Evolutionary conservation across 768 basidiomycete species (phyloP), one percentile per base, ranked within the genome.

Genomic region (Hirschioporus abietinus): DNA sequence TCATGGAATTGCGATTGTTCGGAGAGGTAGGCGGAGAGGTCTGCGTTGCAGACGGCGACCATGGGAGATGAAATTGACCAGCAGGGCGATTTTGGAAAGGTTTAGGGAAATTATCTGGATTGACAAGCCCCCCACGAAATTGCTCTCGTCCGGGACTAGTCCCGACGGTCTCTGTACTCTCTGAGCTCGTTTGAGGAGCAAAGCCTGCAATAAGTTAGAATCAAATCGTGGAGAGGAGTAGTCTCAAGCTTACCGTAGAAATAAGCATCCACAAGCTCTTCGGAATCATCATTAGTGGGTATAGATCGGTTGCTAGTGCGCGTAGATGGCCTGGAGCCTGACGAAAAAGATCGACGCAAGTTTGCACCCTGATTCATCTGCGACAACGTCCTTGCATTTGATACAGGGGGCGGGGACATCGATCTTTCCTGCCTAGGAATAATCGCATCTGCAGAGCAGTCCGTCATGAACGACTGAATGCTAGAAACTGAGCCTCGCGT

Each of bases 371-470:
- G 42, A 20, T 52, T 52, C 12, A 52, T 6, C 12, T 52, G 42
- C 12, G 42, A 52, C 42, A 52, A 52, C 15, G 20, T 52, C 42
- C 42, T 52, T 52, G 42, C 42, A 20, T 52, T 52, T 20, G 42
- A 52, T 70, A 17, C 63, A 66, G 60, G 69, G 66, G 71, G 70
- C 8, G 70, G 65, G 18, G 69, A 68, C 36, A 66, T 30, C 60
- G 65, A 60, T 58, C 61, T 30, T 35, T 64, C 25, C 66, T 68
- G 68, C 58, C 77, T 80, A 9, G 84, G 83, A 65, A 88, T 78
- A 62, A 89, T 76, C 12, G 84, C 88, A 30, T 89, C 86, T 1
- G 83, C 82, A 4, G 88, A 88, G 57, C 79, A 76, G 35, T 82
- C 83, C 0, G 87, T 86, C 78, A 84, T 78, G 67, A 87, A 74